These are phyloP conservation scores for Spathaspora gorwiae DNA, from an alignment of 805 yeast genomes.

Conservation along the genomic window DNA sequence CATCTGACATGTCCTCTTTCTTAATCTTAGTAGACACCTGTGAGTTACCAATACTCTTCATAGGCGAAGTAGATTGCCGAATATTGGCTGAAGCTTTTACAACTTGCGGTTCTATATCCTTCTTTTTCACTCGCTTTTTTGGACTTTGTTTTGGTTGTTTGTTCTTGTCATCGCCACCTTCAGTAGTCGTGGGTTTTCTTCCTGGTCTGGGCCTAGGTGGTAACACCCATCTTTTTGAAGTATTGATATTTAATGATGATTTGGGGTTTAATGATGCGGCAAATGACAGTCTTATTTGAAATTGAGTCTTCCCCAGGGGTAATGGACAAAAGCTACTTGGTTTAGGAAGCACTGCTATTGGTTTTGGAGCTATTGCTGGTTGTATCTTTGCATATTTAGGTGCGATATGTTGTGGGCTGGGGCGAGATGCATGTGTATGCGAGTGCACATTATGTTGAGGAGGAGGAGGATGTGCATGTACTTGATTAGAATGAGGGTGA, in stretches of 20 bases:
- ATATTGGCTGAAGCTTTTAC: background rate
- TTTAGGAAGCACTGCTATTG: slow-evolving; percentile 27
- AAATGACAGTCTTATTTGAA: slow-evolving; percentile 6
- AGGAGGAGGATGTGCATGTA: background rate
- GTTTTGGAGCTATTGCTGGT: slow-evolving; percentile 38
- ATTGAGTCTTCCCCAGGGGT: slow-evolving; percentile 16
- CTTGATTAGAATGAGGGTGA: background rate
- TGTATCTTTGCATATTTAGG: slow-evolving; percentile 31
- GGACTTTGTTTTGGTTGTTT: slow-evolving; percentile 3
- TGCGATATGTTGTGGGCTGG: background rate
- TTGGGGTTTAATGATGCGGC: background rate
- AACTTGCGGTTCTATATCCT: background rate
- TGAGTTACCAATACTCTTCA: background rate
- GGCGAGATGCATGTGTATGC: background rate
- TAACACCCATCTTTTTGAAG: slow-evolving; percentile 36
- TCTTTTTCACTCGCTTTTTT: slow-evolving; percentile 5
- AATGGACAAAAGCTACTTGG: slow-evolving; percentile 17
- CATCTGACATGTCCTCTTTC: background rate
- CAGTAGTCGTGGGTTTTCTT: slow-evolving; percentile 25
- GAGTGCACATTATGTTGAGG: background rate
- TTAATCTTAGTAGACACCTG: no score
- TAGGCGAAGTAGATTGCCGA: background rate
- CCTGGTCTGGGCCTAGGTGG: slow-evolving; percentile 42
- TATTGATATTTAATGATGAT: slow-evolving; percentile 17
- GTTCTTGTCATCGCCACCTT: slow-evolving; percentile 2